Evolutionary conservation across 2,329 filamentous ascomycete genomes (phyloP).

Genomic region (Aspergillus fischeri): DNA sequence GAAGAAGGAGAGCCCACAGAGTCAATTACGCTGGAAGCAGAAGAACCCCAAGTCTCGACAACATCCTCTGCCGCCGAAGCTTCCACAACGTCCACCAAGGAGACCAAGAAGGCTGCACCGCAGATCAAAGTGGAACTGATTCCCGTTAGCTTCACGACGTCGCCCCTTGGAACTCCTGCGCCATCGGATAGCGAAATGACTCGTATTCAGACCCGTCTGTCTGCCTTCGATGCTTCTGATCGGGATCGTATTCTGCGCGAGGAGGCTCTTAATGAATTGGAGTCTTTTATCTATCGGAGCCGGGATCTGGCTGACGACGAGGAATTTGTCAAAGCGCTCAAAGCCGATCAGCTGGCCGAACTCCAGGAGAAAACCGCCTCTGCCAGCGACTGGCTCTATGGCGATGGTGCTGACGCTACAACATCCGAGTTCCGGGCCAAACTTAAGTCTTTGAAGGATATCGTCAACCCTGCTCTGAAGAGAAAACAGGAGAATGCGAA

Average conservation of each 20-base stretch:
- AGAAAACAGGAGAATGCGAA: slow-evolving; percentile 68
- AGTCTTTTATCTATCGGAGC: slow-evolving; percentile 84
- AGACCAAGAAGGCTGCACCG: slow-evolving; percentile 34
- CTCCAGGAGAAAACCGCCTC: slow-evolving; percentile 65
- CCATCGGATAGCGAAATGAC: slow-evolving; percentile 35
- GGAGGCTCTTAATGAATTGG: slow-evolving; percentile 87
- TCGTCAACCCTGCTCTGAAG: slow-evolving; percentile 72
- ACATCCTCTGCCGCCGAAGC: slow-evolving; percentile 43
- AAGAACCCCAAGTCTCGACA: slow-evolving; percentile 45
- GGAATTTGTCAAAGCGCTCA: slow-evolving; percentile 68
- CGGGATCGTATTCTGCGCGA: slow-evolving; percentile 70
- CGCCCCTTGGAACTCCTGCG: slow-evolving; percentile 41
- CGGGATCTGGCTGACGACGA: slow-evolving; percentile 78
- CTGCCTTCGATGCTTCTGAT: slow-evolving; percentile 83
- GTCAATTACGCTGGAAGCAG: slow-evolving; percentile 44
- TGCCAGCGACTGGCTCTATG: slow-evolving; percentile 86
- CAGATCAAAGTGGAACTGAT: slow-evolving; percentile 51
- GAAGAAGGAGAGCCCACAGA: slow-evolving; percentile 54
- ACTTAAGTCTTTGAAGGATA: slow-evolving; percentile 69
- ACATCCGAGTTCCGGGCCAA: slow-evolving; percentile 71
- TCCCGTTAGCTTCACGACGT: slow-evolving; percentile 48
- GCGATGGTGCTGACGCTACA: slow-evolving; percentile 71
- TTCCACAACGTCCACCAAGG: slow-evolving; percentile 47
- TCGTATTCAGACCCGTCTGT: slow-evolving; percentile 66
- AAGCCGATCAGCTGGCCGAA: slow-evolving; percentile 60